These are phyloP conservation scores for Nelumbo lutea DNA, from an alignment of 164 flowering plant genomes.

Conservation along the genomic window DNA sequence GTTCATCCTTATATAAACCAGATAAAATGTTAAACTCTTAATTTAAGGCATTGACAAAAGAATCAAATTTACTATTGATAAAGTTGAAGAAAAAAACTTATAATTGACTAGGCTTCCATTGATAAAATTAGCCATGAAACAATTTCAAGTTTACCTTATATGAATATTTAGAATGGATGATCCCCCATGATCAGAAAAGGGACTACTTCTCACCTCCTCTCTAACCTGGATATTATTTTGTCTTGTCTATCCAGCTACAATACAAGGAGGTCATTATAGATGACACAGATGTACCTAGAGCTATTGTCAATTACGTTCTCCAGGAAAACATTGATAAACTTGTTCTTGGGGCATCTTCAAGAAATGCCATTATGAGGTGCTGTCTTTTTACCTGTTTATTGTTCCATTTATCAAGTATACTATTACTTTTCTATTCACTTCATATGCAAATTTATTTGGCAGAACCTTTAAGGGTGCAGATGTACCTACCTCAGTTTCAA, in stretches of 20 bases:
- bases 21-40: no score
- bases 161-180: no score
- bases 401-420: background rate
- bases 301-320: slow-evolving; percentile 12
- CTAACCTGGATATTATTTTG: background rate
- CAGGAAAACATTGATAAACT: slow-evolving; percentile 17
- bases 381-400: background rate
- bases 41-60: no score
- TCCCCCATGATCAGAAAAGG: no score
- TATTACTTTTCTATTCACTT: background rate
- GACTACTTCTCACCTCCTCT: background rate
- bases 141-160: no score
- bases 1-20: no score
- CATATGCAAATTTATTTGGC: background rate
- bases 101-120: background rate
- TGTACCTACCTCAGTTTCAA: slow-evolving; percentile 21
- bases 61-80: no score
- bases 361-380: slow-evolving; percentile 17
- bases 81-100: no score
- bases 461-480: slow-evolving; percentile 22
- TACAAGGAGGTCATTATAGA: slow-evolving; percentile 22
- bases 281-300: slow-evolving; percentile 12
- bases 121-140: no score
- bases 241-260: slow-evolving; percentile 4
- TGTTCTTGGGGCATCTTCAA: slow-evolving; percentile 18